Percentiles rank a stretch among this genome's conserved stretches.
Conservation (phyloP, 208 protist species). For the Leishmania aethiopica region DNA sequence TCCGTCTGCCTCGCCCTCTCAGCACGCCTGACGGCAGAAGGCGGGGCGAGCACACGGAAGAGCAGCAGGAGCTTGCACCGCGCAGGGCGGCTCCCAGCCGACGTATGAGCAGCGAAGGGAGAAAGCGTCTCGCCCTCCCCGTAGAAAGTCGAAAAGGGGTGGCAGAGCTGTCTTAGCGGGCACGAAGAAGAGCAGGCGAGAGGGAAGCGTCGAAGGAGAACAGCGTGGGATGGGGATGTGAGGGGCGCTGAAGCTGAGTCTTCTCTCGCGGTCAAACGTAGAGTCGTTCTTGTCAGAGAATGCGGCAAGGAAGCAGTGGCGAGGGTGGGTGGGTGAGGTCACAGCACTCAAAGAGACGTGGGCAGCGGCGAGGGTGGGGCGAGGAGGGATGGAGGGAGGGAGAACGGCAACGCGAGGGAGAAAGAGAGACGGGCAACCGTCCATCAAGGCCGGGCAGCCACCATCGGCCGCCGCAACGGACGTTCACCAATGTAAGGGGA, state of each 20-base stretch:
- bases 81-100: too few relatives aligned
- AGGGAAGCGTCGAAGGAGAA: not conserved
- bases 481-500: not conserved
- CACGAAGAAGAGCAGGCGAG: not conserved
- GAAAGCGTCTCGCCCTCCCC: too few relatives aligned
- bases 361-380: not conserved
- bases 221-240: not conserved
- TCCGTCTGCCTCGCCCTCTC: not conserved
- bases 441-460: not conserved
- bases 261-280: not conserved
- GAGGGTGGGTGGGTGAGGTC: too few relatives aligned
- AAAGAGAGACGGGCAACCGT: not conserved
- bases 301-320: not conserved
- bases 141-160: too few relatives aligned
- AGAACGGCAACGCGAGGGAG: not conserved
- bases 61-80: too few relatives aligned
- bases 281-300: not conserved
- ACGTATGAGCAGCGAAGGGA: too few relatives aligned
- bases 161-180: not conserved
- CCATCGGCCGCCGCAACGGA: not conserved
- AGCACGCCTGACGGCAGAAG: not conserved
- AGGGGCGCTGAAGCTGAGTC: not conserved
- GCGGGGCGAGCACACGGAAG: not conserved
- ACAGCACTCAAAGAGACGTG: not conserved
- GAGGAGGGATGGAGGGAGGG: not conserved